Conservation (phyloP, 352 stramenopile genomes). For the Pythium biforme region DNA sequence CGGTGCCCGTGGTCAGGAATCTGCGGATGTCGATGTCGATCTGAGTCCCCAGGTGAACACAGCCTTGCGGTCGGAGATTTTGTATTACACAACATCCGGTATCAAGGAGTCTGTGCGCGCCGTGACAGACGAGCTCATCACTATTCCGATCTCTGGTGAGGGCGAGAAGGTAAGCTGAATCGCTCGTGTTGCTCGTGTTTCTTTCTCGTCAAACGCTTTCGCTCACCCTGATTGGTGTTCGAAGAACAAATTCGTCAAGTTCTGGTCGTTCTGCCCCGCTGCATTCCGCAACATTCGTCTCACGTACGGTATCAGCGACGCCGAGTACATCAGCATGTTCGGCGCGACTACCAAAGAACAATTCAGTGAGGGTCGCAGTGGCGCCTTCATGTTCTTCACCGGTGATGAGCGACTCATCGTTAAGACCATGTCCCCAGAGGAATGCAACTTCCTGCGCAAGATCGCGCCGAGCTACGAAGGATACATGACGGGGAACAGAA, state of each 20-base stretch:
- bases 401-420: conserved; percentile 86
- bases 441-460: conserved; percentile 85
- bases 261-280: conserved; percentile 85
- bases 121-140: conserved; percentile 69
- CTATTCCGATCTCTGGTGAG: conserved; percentile 80
- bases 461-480: conserved; percentile 85
- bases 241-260: conserved; percentile 80
- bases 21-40: conserved; percentile 80
- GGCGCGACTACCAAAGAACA: conserved; percentile 85
- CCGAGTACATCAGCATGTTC: conserved; percentile 84
- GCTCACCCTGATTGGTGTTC: not conserved
- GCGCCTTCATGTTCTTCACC: conserved; percentile 93
- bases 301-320: conserved; percentile 77
- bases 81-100: conserved; percentile 89
- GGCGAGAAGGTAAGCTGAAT: conserved; percentile 45
- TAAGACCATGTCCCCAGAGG: conserved; percentile 89
- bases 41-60: conserved; percentile 87
- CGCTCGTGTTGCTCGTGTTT: too few relatives aligned
- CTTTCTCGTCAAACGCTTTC: not conserved
- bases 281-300: conserved; percentile 86
- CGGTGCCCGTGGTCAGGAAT: conserved; percentile 51
- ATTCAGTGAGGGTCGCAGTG: conserved; percentile 86
- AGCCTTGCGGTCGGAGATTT: conserved; percentile 84
- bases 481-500: conserved; percentile 82
- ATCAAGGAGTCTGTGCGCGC: conserved; percentile 86